Percentiles rank a stretch among this genome's conserved stretches.
These are phyloP conservation scores for Ephemerocybe angulata DNA, from an alignment of 768 basidiomycete genomes.

Conservation along the genomic window DNA sequence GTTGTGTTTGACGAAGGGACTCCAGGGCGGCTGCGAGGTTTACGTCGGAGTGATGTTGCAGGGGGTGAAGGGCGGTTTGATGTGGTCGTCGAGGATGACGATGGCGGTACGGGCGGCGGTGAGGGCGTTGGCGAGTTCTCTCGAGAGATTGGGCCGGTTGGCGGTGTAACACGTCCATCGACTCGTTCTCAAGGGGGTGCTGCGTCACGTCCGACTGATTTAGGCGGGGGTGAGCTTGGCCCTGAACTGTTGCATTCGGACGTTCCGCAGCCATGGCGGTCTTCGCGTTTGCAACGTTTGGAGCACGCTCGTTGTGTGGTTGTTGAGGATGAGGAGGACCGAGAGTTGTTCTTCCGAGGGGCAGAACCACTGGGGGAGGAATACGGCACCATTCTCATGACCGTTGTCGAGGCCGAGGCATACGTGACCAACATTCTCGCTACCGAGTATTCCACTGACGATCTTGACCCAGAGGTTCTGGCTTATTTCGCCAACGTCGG, in stretches of 20 bases:
- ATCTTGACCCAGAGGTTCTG: not conserved
- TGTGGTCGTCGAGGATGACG: too few relatives aligned
- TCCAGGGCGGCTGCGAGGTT: not conserved
- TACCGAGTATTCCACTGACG: not conserved
- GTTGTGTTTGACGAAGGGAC: too few relatives aligned
- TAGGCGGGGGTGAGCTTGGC: not conserved
- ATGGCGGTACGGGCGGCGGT: too few relatives aligned
- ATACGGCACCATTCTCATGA: not conserved
- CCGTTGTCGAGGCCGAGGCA: not conserved
- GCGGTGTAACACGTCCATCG: not conserved
- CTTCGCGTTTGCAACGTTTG: not conserved
- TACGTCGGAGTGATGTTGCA: not conserved
- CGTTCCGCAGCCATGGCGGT: not conserved
- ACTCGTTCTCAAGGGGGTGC: not conserved
- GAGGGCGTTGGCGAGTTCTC: not conserved
- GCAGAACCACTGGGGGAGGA: not conserved
- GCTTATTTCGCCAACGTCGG: not conserved
- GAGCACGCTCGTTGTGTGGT: not conserved
- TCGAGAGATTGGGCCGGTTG: not conserved
- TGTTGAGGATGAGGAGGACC: not conserved
- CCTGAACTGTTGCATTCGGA: not conserved
- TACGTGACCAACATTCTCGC: not conserved
- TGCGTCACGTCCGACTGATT: not conserved
- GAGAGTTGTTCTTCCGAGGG: not conserved
- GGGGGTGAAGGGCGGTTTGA: constrained; percentile 14